Conservation (phyloP, 2,329 filamentous ascomycete genomes). For the Lecanicillium sp. region DNA sequence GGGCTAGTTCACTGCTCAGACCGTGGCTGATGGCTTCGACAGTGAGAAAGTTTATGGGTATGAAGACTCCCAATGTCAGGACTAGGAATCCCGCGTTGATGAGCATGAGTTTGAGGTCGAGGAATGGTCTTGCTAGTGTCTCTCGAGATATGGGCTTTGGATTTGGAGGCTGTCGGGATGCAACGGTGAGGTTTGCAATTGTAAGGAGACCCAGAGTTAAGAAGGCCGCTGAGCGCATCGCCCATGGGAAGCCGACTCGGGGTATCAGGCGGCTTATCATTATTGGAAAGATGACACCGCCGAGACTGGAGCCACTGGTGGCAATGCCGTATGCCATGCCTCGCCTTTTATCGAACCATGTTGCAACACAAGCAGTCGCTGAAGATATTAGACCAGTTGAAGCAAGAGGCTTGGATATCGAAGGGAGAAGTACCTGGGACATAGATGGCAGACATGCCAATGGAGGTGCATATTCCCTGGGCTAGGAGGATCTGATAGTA, state of each 20-base stretch:
- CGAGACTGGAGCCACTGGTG: slow-evolving; percentile 19
- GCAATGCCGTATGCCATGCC: slow-evolving; percentile 19
- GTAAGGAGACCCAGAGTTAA: slow-evolving; percentile 22
- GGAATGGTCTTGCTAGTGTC: slow-evolving; percentile 20
- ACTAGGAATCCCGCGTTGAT: slow-evolving; percentile 23
- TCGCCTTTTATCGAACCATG: slow-evolving; percentile 16
- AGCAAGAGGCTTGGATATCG: background rate
- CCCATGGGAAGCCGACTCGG: slow-evolving; percentile 22
- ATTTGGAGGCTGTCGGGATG: slow-evolving; percentile 12
- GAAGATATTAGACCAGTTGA: background rate
- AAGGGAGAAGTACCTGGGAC: slow-evolving; percentile 3
- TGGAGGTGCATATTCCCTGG: slow-evolving; percentile 8
- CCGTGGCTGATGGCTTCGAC: slow-evolving; percentile 21
- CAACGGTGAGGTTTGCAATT: slow-evolving; percentile 20
- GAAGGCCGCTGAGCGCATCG: slow-evolving; percentile 23
- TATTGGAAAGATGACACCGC: slow-evolving; percentile 25
- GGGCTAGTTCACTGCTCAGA: slow-evolving; percentile 18
- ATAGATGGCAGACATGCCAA: slow-evolving; percentile 10
- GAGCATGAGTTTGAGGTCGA: slow-evolving; percentile 23
- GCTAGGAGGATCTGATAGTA: slow-evolving; percentile 9
- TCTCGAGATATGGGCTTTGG: background rate
- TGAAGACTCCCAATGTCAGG: slow-evolving; percentile 26
- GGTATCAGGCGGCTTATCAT: slow-evolving; percentile 21
- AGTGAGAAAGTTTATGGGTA: slow-evolving; percentile 27
- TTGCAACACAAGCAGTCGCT: slow-evolving; percentile 6